Evolutionary conservation across 352 stramenopile genomes (phyloP).

Genomic region (Blastocystis sp.): DNA sequence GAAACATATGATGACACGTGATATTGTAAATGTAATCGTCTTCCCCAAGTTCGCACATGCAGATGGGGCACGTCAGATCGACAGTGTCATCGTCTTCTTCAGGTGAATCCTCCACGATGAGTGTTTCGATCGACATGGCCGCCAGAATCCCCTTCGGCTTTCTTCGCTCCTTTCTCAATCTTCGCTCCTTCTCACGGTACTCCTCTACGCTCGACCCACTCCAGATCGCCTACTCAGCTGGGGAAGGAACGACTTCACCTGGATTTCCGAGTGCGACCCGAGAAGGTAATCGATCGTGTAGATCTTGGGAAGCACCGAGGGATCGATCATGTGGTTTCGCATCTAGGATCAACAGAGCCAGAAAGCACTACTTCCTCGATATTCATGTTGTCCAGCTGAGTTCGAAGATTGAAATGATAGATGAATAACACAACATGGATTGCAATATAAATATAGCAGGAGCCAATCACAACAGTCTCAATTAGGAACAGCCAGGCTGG

Average conservation of each 20-base stretch:
- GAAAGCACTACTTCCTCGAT: neutral
- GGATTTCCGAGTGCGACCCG: slow-evolving; percentile 14
- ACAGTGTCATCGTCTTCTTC: neutral
- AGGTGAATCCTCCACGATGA: neutral
- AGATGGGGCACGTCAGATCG: slow-evolving; percentile 23
- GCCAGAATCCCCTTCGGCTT: neutral
- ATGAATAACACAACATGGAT: slow-evolving; percentile 54
- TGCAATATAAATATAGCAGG: slow-evolving; percentile 18
- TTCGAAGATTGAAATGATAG: slow-evolving; percentile 31
- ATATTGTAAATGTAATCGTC: slow-evolving; percentile 46
- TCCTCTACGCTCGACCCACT: neutral
- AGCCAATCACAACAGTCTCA: neutral
- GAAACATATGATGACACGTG: slow-evolving; percentile 28
- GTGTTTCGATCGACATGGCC: neutral
- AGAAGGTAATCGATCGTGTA: slow-evolving; percentile 55
- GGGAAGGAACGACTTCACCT: slow-evolving; percentile 1
- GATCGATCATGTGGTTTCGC: slow-evolving; percentile 52
- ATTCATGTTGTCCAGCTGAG: slow-evolving; percentile 47
- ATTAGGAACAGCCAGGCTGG: neutral
- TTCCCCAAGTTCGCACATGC: slow-evolving; percentile 17
- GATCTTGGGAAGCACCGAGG: neutral
- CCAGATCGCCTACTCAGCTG: neutral
- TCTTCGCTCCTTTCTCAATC: neutral
- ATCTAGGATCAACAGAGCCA: neutral
- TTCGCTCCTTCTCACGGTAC: neutral